Evolutionary conservation across 1,284 basidiomycete species (phyloP).

Genomic region (Mycosarcoma maydis): DNA sequence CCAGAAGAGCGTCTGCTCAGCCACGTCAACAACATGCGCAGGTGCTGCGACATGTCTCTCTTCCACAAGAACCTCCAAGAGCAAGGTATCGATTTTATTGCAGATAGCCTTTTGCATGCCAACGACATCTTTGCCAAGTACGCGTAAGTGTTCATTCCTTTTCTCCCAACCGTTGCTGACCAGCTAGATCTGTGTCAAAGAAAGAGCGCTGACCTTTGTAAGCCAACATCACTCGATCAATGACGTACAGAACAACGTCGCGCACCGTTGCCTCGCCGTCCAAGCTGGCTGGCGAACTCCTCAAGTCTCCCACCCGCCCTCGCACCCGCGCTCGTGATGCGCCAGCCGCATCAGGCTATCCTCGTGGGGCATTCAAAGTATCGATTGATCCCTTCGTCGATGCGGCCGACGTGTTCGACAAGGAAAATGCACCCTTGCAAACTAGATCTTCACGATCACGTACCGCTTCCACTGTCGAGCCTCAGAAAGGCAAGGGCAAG

Average conservation of each 20-base stretch:
- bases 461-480: constrained; percentile 15
- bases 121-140: constrained; percentile 46
- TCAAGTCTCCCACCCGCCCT: constrained; percentile 52
- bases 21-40: constrained; percentile 53
- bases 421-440: constrained; percentile 37
- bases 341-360: constrained; percentile 1
- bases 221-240: not conserved
- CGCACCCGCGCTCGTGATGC: constrained; percentile 26
- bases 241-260: constrained; percentile 28
- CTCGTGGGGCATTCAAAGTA: constrained; percentile 10
- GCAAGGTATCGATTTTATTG: constrained; percentile 42
- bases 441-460: constrained; percentile 21
- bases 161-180: not conserved
- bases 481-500: constrained; percentile 29
- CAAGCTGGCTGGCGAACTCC: constrained; percentile 52
- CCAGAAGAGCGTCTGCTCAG: constrained; percentile 35
- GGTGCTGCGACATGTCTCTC: constrained; percentile 48
- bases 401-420: constrained; percentile 25
- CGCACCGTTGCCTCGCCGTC: constrained; percentile 34
- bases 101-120: constrained; percentile 44
- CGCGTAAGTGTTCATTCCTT: constrained; percentile 28
- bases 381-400: constrained; percentile 20
- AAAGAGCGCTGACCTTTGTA: not conserved
- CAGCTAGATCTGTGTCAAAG: not conserved
- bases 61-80: constrained; percentile 35